Evolutionary conservation across 306 rosid genomes (phyloP).

Genomic region (Cicer chorassanicum): DNA sequence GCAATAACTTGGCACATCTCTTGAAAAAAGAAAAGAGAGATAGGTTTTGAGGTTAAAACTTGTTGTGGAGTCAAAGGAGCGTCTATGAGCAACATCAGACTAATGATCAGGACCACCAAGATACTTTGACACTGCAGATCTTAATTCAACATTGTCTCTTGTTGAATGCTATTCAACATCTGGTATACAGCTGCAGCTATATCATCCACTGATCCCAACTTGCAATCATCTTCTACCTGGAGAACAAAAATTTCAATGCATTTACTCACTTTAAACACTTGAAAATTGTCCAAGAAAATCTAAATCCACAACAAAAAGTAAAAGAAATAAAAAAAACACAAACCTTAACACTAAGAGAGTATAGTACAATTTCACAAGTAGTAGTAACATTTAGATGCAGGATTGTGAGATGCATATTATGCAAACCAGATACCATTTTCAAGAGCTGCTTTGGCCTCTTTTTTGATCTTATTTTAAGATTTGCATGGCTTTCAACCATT

Average conservation of each 20-base stretch:
- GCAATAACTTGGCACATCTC: conserved; percentile 58
- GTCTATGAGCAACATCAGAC: too few species aligned
- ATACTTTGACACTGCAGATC: not conserved
- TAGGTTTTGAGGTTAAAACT: conserved; percentile 23
- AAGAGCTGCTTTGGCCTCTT: conserved; percentile 73
- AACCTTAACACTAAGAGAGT: conserved; percentile 85
- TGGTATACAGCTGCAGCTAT: conserved; percentile 82
- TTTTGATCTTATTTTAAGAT: conserved; percentile 73
- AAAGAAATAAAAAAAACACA: not conserved
- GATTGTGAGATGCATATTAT: conserved; percentile 68
- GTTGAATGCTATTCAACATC: conserved; percentile 69
- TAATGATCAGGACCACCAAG: too few species aligned
- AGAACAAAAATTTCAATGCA: conserved; percentile 9
- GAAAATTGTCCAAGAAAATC: not conserved
- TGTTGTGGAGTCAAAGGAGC: too few species aligned
- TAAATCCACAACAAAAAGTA: not conserved
- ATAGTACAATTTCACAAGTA: conserved; percentile 62
- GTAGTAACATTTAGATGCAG: conserved; percentile 85
- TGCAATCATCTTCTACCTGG: conserved; percentile 92
- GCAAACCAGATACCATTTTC: conserved; percentile 75
- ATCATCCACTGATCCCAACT: conserved; percentile 84
- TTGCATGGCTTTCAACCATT: conserved; percentile 96
- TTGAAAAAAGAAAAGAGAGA: conserved; percentile 28
- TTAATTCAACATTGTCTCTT: conserved; percentile 66
- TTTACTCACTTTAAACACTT: conserved; percentile 6